A percentile compares a stretch with the other conserved stretches of the same genome.
Evolutionary conservation across 179 eudicot species (phyloP).

Genomic region (Amaranthus tricolor): DNA sequence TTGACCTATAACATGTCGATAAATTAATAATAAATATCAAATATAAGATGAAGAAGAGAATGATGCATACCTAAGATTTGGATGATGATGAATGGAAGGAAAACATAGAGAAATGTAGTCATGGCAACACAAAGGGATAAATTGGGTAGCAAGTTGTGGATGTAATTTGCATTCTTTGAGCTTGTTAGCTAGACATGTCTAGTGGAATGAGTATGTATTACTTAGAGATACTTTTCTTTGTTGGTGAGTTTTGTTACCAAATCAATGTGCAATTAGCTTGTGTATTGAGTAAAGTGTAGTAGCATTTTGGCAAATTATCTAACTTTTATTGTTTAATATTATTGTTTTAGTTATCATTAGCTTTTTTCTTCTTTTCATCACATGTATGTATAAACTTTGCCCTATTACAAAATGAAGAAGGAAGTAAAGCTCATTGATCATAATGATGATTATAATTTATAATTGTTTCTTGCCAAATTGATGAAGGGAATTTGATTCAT

Average conservation of each 20-base stretch:
- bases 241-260: slow-evolving; percentile 1
- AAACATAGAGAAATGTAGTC: background rate
- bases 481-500: background rate
- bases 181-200: slow-evolving; percentile 15
- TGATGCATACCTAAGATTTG: slow-evolving; percentile 18
- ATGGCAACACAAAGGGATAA: slow-evolving; percentile 14
- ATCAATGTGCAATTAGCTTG: slow-evolving; percentile 5
- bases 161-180: background rate
- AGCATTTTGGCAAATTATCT: slow-evolving; percentile 10
- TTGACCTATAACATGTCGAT: no score
- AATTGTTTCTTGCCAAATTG: no score
- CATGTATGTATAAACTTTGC: background rate
- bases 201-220: slow-evolving; percentile 15
- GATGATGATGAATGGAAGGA: background rate
- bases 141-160: background rate
- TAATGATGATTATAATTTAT: no score
- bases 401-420: background rate
- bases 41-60: background rate
- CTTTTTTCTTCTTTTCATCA: background rate
- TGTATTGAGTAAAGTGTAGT: slow-evolving; percentile 7
- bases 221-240: slow-evolving; percentile 48
- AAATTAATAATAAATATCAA: no score
- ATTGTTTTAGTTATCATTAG: background rate
- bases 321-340: background rate
- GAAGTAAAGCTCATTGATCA: no score